Percentiles rank a stretch among this genome's conserved stretches.
These are phyloP conservation scores for Leptodermis oblonga DNA, from an alignment of 257 asterid genomes.

Conservation along the genomic window DNA sequence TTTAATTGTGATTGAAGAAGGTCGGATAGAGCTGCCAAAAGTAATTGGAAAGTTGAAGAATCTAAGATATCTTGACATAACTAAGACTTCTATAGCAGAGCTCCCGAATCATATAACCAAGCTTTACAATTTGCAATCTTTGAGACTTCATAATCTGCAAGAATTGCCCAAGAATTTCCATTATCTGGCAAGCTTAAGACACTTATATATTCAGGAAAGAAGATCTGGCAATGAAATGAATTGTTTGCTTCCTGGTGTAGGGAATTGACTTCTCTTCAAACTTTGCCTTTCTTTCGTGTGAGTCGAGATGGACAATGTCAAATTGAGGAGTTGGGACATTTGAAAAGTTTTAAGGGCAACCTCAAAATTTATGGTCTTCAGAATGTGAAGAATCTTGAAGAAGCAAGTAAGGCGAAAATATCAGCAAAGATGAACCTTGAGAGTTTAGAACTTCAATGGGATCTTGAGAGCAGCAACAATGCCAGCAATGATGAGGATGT, in stretches of 20 bases:
- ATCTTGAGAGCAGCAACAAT: too few species aligned
- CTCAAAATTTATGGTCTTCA: constrained; percentile 16
- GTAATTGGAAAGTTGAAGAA: constrained; percentile 15
- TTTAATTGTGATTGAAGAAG: not conserved
- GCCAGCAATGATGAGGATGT: not conserved
- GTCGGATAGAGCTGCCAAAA: constrained; percentile 3
- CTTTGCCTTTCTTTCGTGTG: constrained; percentile 13
- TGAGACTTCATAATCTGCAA: too few species aligned
- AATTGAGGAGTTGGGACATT: constrained; percentile 16
- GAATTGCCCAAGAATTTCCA: too few species aligned
- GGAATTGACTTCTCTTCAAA: constrained; percentile 19
- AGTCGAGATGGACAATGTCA: constrained; percentile 4
- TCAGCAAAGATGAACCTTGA: not conserved
- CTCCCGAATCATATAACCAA: constrained; percentile 11
- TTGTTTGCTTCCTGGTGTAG: constrained; percentile 20
- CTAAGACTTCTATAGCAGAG: not conserved
- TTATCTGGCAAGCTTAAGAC: constrained; percentile 20
- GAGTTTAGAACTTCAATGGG: not conserved
- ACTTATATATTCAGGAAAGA: not conserved
- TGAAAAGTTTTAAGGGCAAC: constrained; percentile 16
- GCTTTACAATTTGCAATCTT: constrained; percentile 17
- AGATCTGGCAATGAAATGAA: not conserved
- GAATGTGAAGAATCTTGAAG: constrained; percentile 9
- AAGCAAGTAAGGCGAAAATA: constrained; percentile 23
- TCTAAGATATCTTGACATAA: constrained; percentile 16